Evolutionary conservation across 495 filamentous ascomycete genomes (phyloP).

Genomic region (Apodospora peruviana): DNA sequence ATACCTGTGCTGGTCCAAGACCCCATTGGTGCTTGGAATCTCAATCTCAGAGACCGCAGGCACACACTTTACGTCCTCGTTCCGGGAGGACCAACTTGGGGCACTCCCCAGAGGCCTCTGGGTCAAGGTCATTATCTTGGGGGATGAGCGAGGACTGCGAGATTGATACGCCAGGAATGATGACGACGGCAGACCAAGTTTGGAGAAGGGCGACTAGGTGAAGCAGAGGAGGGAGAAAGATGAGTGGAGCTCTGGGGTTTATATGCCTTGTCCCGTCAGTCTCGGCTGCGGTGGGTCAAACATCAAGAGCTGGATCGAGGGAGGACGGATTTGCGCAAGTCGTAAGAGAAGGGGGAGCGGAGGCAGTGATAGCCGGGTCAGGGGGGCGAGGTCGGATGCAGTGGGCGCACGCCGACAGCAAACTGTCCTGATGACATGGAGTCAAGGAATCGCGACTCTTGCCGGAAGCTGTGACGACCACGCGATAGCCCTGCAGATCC

Average conservation of each 20-base stretch:
- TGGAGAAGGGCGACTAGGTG: background rate
- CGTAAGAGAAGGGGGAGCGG: background rate
- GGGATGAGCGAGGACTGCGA: background rate
- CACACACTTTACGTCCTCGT: constrained; percentile 3
- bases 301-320: constrained; percentile 1
- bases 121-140: constrained; percentile 12
- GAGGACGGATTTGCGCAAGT: background rate
- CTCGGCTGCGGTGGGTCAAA: background rate
- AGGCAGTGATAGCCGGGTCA: background rate
- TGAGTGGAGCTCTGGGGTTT: background rate
- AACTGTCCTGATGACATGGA: constrained; percentile 16
- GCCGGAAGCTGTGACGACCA: constrained; percentile 1
- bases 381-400: constrained; percentile 10
- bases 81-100: background rate
- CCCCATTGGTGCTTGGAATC: background rate
- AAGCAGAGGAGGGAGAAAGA: background rate
- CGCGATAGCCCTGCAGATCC: background rate
- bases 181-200: background rate
- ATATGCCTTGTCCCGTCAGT: background rate
- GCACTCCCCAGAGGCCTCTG: constrained; percentile 10
- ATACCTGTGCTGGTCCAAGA: constrained; percentile 18
- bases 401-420: background rate
- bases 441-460: constrained; percentile 20
- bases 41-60: constrained; percentile 7
- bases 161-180: background rate